Percentiles rank a stretch among this genome's conserved stretches.
Conservation (phyloP, 1,139 yeast species). For the Nakaseomyces delphensis region DNA sequence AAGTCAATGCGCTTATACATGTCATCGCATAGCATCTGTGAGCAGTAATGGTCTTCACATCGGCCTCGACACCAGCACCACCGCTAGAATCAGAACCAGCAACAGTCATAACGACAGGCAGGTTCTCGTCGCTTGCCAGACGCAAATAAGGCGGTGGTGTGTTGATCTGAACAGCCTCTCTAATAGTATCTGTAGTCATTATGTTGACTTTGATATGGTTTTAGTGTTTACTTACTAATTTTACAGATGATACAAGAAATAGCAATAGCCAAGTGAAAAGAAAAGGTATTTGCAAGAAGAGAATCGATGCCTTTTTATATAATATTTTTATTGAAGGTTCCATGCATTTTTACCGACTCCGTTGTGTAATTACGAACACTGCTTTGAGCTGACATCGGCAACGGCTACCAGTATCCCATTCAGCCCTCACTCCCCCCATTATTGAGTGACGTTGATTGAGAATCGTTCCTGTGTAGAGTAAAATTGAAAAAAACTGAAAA, state of each 20-base stretch:
- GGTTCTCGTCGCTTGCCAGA: conserved; percentile 16
- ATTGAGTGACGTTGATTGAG: too few relatives aligned
- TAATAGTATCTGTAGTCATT: conserved; percentile 16
- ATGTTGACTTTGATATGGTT: too few relatives aligned
- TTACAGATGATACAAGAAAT: neutral
- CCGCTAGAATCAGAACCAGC: conserved; percentile 90
- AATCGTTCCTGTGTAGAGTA: too few relatives aligned
- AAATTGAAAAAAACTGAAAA: too few relatives aligned
- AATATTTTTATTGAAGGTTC: too few relatives aligned
- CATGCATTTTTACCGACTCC: too few relatives aligned
- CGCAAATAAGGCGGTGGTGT: conserved; percentile 29
- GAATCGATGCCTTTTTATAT: too few relatives aligned
- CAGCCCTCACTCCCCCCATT: too few relatives aligned
- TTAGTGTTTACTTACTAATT: neutral
- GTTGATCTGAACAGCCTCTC: conserved; percentile 17
- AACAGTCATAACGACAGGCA: conserved; percentile 46
- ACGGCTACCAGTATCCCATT: too few relatives aligned
- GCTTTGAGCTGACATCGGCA: too few relatives aligned
- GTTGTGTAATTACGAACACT: too few relatives aligned
- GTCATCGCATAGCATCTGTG: conserved; percentile 76
- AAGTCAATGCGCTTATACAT: conserved; percentile 73
- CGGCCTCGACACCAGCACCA: conserved; percentile 95
- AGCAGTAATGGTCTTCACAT: conserved; percentile 70
- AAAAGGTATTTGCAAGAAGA: too few relatives aligned
- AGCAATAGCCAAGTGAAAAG: neutral